Conservation (phyloP, 2,329 filamentous ascomycete genomes). For the Fusarium domesticum region DNA sequence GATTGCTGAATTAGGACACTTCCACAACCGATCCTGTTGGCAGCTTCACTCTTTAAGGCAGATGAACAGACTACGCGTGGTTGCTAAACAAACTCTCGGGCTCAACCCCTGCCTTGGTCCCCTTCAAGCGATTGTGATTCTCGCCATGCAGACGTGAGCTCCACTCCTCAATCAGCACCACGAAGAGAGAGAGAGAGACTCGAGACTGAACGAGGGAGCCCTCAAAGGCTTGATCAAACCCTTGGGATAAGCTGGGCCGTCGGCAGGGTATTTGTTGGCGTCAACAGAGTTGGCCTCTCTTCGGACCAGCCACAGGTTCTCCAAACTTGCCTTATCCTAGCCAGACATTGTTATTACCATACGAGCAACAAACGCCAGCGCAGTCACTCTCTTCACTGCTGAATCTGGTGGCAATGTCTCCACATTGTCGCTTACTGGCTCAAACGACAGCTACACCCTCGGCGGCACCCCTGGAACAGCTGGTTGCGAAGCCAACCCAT, state of each 20-base stretch:
- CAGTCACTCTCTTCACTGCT: slow-evolving; percentile 9
- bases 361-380: slow-evolving; percentile 1
- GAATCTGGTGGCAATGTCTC: slow-evolving; percentile 14
- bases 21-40: too few relatives aligned
- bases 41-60: slow-evolving; percentile 3
- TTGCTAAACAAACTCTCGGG: slow-evolving; percentile 22
- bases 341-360: slow-evolving; percentile 3
- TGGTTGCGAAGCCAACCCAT: slow-evolving; percentile 17
- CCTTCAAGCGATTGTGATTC: slow-evolving; percentile 20
- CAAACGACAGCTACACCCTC: slow-evolving; percentile 2
- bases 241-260: slow-evolving; percentile 22
- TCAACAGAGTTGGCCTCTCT: slow-evolving; percentile 19
- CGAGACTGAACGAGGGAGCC: slow-evolving; percentile 16
- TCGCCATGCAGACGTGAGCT: slow-evolving; percentile 23
- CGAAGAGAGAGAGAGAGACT: slow-evolving; percentile 19
- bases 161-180: slow-evolving; percentile 23
- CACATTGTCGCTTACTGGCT: slow-evolving; percentile 5
- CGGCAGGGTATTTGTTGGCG: slow-evolving; percentile 11
- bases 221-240: slow-evolving; percentile 24
- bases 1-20: too few relatives aligned
- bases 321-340: slow-evolving; percentile 1
- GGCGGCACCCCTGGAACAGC: neutral
- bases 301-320: slow-evolving; percentile 25
- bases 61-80: slow-evolving; percentile 22
- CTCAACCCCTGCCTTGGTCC: slow-evolving; percentile 21